A percentile compares a stretch with the other conserved stretches of the same genome.
Evolutionary conservation across 2,329 filamentous ascomycete species (phyloP).

Genomic region (Myriosclerotinia curreyana): DNA sequence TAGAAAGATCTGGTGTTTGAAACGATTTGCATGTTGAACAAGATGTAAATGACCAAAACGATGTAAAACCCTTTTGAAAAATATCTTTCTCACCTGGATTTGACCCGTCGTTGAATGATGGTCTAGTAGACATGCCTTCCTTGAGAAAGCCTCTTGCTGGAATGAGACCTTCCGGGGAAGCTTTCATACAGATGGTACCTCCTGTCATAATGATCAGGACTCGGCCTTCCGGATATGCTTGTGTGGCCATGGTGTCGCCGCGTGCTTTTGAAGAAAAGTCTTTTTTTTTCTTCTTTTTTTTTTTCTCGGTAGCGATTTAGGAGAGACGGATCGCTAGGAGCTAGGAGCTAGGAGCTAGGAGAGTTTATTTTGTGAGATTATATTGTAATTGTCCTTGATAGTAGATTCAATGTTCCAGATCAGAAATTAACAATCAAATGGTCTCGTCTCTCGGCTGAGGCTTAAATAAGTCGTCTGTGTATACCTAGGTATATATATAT

Average conservation of each 20-base stretch:
- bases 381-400: too few species aligned
- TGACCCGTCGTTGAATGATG: slow-evolving; percentile 67
- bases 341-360: too few species aligned
- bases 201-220: slow-evolving; percentile 67
- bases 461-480: too few species aligned
- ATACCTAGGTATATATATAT: too few species aligned
- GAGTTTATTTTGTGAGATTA: too few species aligned
- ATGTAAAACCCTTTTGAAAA: not conserved
- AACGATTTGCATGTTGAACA: too few species aligned
- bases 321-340: slow-evolving; percentile 15
- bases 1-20: too few species aligned
- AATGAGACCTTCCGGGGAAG: slow-evolving; percentile 61
- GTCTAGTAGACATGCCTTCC: slow-evolving; percentile 60
- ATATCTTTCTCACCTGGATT: slow-evolving; percentile 42
- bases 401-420: too few species aligned
- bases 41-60: too few species aligned
- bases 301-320: slow-evolving; percentile 3
- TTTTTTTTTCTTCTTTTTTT: too few species aligned
- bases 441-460: too few species aligned
- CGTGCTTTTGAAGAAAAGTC: not conserved
- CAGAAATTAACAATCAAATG: too few species aligned
- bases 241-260: slow-evolving; percentile 16
- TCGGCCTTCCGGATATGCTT: slow-evolving; percentile 51
- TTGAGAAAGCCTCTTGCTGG: slow-evolving; percentile 61
- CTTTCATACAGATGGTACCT: slow-evolving; percentile 68